Conservation (phyloP, 2,329 filamentous ascomycete genomes). For the Hymenoscyphus infarciens region DNA sequence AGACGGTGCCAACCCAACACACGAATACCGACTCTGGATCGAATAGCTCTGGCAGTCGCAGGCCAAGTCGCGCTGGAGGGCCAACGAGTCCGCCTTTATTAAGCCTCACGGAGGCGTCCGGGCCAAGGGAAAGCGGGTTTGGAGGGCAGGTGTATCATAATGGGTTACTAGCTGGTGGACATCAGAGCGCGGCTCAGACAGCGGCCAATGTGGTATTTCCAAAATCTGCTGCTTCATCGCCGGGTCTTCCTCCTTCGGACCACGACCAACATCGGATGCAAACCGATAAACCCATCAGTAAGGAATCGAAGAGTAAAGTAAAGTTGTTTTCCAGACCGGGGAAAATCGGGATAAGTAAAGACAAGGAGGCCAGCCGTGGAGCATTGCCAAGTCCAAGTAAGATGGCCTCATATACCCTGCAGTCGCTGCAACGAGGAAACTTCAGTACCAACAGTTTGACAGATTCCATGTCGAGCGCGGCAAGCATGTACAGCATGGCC, state of each 20-base stretch:
- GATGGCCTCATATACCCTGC: slow-evolving; percentile 60
- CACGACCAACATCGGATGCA: slow-evolving; percentile 33
- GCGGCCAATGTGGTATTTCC: slow-evolving; percentile 70
- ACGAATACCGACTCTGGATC: slow-evolving; percentile 22
- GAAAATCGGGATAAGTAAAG: slow-evolving; percentile 66
- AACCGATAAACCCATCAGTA: slow-evolving; percentile 56
- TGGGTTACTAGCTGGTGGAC: slow-evolving; percentile 53
- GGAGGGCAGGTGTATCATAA: slow-evolving; percentile 52
- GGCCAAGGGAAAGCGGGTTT: slow-evolving; percentile 54
- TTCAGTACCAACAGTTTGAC: slow-evolving; percentile 68
- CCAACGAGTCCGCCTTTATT: slow-evolving; percentile 60
- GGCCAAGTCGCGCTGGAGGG: slow-evolving; percentile 36
- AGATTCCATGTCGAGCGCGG: slow-evolving; percentile 50
- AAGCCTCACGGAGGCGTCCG: slow-evolving; percentile 63
- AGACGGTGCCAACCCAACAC: slow-evolving; percentile 61
- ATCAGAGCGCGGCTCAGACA: slow-evolving; percentile 63
- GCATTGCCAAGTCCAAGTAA: slow-evolving; percentile 70
- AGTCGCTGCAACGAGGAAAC: slow-evolving; percentile 62
- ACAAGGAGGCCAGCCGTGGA: slow-evolving; percentile 60
- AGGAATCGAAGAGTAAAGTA: slow-evolving; percentile 70
- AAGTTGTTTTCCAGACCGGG: slow-evolving; percentile 78
- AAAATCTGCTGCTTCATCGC: slow-evolving; percentile 44
- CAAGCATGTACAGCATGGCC: slow-evolving; percentile 68
- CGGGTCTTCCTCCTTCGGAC: slow-evolving; percentile 36
- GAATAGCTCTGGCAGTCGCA: slow-evolving; percentile 25